These are phyloP conservation scores for Ilex paraguariensis DNA, from an alignment of 305 asterid genomes.

Conservation along the genomic window DNA sequence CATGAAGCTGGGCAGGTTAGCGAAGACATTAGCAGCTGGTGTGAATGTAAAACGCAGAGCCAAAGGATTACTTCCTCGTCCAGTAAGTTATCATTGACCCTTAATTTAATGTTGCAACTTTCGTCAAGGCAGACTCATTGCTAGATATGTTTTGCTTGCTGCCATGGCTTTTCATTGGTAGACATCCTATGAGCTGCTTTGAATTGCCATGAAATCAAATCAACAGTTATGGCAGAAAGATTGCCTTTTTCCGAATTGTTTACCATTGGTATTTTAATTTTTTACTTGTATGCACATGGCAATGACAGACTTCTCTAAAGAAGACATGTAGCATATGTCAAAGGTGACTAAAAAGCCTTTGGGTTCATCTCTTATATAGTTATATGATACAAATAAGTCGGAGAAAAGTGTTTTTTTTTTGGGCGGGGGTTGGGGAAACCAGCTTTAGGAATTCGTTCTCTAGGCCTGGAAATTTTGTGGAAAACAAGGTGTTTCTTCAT, in stretches of 20 bases:
- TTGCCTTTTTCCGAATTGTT: neutral
- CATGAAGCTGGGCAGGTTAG: slow-evolving; percentile 72
- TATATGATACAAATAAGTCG: too few relatives aligned
- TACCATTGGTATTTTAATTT: neutral
- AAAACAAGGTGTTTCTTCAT: neutral
- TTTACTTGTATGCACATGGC: neutral
- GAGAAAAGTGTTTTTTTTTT: too few relatives aligned
- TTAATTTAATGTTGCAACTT: slow-evolving; percentile 2
- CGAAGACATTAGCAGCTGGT: slow-evolving; percentile 67
- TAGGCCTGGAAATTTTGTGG: neutral
- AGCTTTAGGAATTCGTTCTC: too few relatives aligned
- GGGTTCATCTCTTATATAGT: too few relatives aligned
- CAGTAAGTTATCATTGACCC: slow-evolving; percentile 51
- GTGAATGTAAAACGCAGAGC: slow-evolving; percentile 83
- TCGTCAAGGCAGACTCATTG: neutral
- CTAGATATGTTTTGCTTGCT: neutral
- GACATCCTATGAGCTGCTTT: neutral
- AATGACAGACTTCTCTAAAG: too few relatives aligned
- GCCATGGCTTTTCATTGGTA: neutral
- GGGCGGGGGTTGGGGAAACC: too few relatives aligned
- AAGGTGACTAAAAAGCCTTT: neutral
- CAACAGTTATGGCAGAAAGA: neutral
- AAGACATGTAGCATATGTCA: neutral
- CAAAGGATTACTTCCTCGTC: slow-evolving; percentile 90
- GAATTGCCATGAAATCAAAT: too few relatives aligned